Base-by-base conservation (phyloP, 2,329 filamentous ascomycete genomes). In the Claviceps citrina region DNA sequence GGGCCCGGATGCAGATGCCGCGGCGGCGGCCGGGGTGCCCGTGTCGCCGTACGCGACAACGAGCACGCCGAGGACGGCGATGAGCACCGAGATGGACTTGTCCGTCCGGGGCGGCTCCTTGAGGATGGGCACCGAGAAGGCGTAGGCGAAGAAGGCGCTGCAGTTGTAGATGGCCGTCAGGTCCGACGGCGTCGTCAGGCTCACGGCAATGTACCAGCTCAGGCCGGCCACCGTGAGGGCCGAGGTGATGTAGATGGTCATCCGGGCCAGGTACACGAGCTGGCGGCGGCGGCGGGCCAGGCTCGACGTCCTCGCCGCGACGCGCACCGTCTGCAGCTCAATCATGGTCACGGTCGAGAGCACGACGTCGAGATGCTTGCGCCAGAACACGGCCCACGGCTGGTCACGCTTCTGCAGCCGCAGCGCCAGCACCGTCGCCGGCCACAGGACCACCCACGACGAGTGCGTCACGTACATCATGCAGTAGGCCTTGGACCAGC, bases 151-250 rank as follows among this genome's bases (percentile, higher is more conserved):
- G 63, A 98, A 98, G 43, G 91, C 89, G 39, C 84, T 93, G 68
- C 91, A 98, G 64, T 98, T 98, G 71, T 98, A 98, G 51, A 98
- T 98, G 40, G 91, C 91, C 1, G 91, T 98, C 51, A 98, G 64
- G 59, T 98, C 91, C 48, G 82, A 86, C 3, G 91, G 82, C 3
- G 84, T 94, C 1, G 91, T 98, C 67, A 94, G 64, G 61, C 85
- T 84, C 43, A 98, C 89, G 13, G 91, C 89, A 27, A 96, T 70
- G 54, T 96, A 98, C 91, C 91, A 98, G 52, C 81, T 89, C 39
- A 87, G 75, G 20, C 91, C 91, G 1, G 89, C 91, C 30, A 96
- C 67, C 2, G 91, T 98, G 42, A 98, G 69, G 6, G 87, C 78
- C 39, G 71, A 81, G 5, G 91, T 94, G 46, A 98, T 74, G 43